Evolutionary conservation across 805 yeast species (phyloP), one percentile per base, ranked within the genome.

Genomic region (Kodamaea kakaduensis): DNA sequence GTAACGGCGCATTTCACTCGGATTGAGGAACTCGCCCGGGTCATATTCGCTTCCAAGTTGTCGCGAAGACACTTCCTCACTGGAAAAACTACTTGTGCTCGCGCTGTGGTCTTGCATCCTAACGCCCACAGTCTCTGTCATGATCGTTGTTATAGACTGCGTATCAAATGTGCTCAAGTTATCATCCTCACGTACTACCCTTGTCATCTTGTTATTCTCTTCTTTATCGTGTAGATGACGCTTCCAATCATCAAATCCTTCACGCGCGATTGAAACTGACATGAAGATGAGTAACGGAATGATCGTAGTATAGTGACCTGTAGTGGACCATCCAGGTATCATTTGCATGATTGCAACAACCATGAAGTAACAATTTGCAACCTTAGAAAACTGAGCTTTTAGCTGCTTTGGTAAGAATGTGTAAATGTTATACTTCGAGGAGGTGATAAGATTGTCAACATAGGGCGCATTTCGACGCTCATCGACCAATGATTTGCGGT

Each of bases 311-410:
- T 78, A 87, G 9, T 88, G 83, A 41, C 97, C 98, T 0, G 98
- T 93, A 5, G 98, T 87, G 1, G 96, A 86, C 97, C 96, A 93
- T 2, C 88, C 77, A 0, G 98, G 97, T 31, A 93, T 81, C 89
- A 90, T 81, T 56, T 93, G 98, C 67, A 93, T 67, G 42, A 93
- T 83, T 2, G 97, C 89, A 12, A 93, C 93, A 3, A 79, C 69
- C 73, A 93, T 63, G 60, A 93, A 93, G 58, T 93, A 90, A 42
- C 89, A 69, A 54, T 93, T 93, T 18, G 98, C 98, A 29, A 93
- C 51, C 54, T 87, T 90, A 16, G 95, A 86, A 52, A 93, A 90
- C 58, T 93, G 98, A 3, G 93, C 95, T 43, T 77, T 71, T 24
- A 93, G 57, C 52, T 93, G 97, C 43, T 89, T 77, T 1, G 98